These are phyloP conservation scores for Mortierella sp. DNA, from an alignment of 371 early-diverging fungal genomes.

Conservation along the genomic window DNA sequence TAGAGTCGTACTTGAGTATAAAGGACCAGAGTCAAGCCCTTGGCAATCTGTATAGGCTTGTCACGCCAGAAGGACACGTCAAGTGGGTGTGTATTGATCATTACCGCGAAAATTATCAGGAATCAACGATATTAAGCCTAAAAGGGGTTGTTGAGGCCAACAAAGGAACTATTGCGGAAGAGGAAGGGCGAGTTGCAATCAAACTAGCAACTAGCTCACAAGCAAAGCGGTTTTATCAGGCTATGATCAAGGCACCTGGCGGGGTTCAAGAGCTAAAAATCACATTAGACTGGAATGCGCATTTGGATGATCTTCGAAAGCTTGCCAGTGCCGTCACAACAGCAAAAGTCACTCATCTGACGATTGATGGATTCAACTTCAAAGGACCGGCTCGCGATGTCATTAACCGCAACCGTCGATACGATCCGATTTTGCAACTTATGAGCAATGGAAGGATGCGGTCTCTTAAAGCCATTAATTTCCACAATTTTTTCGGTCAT, in stretches of 20 bases:
- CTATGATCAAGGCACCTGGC: not conserved
- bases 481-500: constrained; percentile 3
- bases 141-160: not conserved
- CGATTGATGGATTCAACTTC: constrained; percentile 5
- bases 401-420: constrained; percentile 10
- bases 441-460: constrained; percentile 7
- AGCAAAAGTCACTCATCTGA: constrained; percentile 4
- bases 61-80: constrained; percentile 17
- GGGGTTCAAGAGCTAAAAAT: constrained; percentile 10
- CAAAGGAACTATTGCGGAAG: not conserved
- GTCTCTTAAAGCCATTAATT: not conserved
- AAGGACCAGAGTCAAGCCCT: not conserved
- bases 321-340: not conserved
- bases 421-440: constrained; percentile 14
- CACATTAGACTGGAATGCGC: constrained; percentile 11
- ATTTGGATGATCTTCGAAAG: constrained; percentile 14
- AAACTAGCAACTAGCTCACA: not conserved
- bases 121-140: not conserved
- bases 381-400: constrained; percentile 14
- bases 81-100: constrained; percentile 35
- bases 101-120: constrained; percentile 11
- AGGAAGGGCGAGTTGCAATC: not conserved
- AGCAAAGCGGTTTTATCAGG: constrained; percentile 9
- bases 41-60: constrained; percentile 23
- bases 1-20: constrained; percentile 5